These are phyloP conservation scores for Hymenoscyphus fraxineus DNA, from an alignment of 2,329 filamentous ascomycete species.

Conservation along the genomic window DNA sequence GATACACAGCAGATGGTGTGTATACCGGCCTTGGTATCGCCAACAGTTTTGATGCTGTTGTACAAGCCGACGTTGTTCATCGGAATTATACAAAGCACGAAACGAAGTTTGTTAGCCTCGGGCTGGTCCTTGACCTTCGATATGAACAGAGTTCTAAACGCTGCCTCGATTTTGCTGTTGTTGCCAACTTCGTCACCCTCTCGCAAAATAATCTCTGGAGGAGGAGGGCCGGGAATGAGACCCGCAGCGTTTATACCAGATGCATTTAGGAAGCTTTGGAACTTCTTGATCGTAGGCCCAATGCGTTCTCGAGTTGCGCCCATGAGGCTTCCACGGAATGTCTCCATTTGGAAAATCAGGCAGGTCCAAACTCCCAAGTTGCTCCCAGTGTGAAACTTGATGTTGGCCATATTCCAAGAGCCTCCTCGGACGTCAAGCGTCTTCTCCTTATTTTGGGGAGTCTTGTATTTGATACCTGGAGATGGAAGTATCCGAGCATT, in stretches of 20 bases:
- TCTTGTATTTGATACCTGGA: constrained; percentile 58
- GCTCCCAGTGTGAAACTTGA: constrained; percentile 53
- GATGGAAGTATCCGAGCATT: constrained; percentile 62
- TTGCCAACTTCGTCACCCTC: constrained; percentile 24
- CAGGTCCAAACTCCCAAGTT: constrained; percentile 47
- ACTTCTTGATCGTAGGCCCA: constrained; percentile 17
- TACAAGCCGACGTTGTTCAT: constrained; percentile 31
- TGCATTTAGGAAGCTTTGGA: constrained; percentile 20
- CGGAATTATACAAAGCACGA: constrained; percentile 32
- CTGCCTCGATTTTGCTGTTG: constrained; percentile 15
- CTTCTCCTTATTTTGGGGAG: constrained; percentile 19
- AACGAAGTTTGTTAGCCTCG: constrained; percentile 17
- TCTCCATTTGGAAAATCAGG: constrained; percentile 20
- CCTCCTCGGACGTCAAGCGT: constrained; percentile 43
- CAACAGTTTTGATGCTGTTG: constrained; percentile 32
- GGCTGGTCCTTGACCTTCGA: neutral
- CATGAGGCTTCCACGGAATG: constrained; percentile 12
- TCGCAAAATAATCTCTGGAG: constrained; percentile 18
- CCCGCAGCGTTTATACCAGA: constrained; percentile 28
- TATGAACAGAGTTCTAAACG: constrained; percentile 18
- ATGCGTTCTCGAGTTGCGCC: constrained; percentile 6
- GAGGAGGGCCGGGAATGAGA: constrained; percentile 19
- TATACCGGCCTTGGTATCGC: constrained; percentile 30
- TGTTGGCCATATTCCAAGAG: constrained; percentile 64
- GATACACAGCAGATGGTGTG: constrained; percentile 32